These are phyloP conservation scores for Cylindrodendrum hubeiense DNA, from an alignment of 2,329 filamentous ascomycete species.

Conservation along the genomic window DNA sequence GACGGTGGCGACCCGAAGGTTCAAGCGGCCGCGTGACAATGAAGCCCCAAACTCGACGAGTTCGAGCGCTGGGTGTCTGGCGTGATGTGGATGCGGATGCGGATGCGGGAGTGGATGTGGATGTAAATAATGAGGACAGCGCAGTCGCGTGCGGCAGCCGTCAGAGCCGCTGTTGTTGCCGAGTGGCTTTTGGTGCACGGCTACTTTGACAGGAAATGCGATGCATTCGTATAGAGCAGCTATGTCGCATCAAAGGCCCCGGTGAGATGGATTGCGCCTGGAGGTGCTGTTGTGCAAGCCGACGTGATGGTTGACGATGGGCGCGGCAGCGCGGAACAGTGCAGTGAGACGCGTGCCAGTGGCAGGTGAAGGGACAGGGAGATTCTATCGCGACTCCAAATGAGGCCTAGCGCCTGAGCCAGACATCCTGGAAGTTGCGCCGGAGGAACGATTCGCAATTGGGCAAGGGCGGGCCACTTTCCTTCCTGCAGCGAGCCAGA, in stretches of 20 bases:
- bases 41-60: background rate
- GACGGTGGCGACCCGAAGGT: background rate
- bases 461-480: constrained; percentile 30
- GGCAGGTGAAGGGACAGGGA: constrained; percentile 43
- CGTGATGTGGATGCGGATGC: background rate
- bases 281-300: constrained; percentile 34
- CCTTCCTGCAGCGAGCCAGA: constrained; percentile 22
- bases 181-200: constrained; percentile 1
- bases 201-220: constrained; percentile 9
- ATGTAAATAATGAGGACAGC: constrained; percentile 30
- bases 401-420: constrained; percentile 44
- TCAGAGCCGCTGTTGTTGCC: constrained; percentile 10
- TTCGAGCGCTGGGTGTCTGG: constrained; percentile 2
- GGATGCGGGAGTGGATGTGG: constrained; percentile 13
- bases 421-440: constrained; percentile 34
- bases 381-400: constrained; percentile 47
- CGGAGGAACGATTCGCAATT: constrained; percentile 36
- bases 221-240: constrained; percentile 1
- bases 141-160: constrained; percentile 23
- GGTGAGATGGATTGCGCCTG: constrained; percentile 4
- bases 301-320: constrained; percentile 32
- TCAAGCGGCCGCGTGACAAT: background rate
- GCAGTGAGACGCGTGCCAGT: constrained; percentile 48
- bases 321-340: constrained; percentile 34
- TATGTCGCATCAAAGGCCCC: background rate